A percentile compares a stretch with the other conserved stretches of the same genome.
Evolutionary conservation across 2,329 filamentous ascomycete genomes (phyloP).

Genomic region (Trichocomaceae sp.): DNA sequence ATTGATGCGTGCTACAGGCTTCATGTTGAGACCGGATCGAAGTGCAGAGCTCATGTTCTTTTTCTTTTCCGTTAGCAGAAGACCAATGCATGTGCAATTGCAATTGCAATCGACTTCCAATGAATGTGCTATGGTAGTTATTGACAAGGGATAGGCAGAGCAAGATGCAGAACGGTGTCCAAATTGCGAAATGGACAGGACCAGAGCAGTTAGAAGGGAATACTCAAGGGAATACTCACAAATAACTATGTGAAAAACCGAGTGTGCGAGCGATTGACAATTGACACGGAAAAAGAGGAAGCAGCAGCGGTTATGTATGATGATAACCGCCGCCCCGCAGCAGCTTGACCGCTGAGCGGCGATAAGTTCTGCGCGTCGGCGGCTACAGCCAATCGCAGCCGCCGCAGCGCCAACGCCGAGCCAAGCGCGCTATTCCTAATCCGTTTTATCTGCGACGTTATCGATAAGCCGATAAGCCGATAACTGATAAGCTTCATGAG

Average conservation of each 20-base stretch:
- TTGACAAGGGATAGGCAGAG: not conserved
- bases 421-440: not conserved
- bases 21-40: slow-evolving; percentile 31
- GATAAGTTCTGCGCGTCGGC: slow-evolving; percentile 7
- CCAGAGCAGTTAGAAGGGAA: no score
- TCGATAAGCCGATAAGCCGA: not conserved
- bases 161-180: not conserved
- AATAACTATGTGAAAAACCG: not conserved
- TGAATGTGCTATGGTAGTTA: not conserved
- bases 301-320: not conserved
- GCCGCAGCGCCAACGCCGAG: not conserved
- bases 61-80: not conserved
- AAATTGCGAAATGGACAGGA: not conserved
- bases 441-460: not conserved
- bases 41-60: slow-evolving; percentile 30
- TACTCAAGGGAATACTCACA: no score
- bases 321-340: not conserved
- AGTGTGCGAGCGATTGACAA: not conserved
- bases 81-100: not conserved
- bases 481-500: no score
- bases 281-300: not conserved
- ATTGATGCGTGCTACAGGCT: slow-evolving; percentile 27
- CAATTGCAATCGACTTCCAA: not conserved
- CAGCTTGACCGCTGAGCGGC: slow-evolving; percentile 9
- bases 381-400: slow-evolving; percentile 5